phyloP scores from a whole-genome alignment of 192 early-diverging fungal genomes.

The Spinellus fusiger region DNA sequence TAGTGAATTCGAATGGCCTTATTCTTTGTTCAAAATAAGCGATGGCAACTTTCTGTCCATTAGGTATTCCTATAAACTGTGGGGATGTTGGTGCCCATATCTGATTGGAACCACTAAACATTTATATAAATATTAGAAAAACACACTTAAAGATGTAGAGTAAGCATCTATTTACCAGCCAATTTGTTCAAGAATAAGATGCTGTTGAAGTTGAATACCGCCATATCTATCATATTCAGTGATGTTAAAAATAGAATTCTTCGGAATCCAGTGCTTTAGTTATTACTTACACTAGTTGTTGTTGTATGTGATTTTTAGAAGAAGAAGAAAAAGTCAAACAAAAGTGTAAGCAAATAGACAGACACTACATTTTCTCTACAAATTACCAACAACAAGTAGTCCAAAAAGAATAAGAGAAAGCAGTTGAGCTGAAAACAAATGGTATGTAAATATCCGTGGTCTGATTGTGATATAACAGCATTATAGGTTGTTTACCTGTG shows the following conservation, averaged over 20 bases:
- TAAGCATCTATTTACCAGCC: slow-evolving; percentile 20
- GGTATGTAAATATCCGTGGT: neutral
- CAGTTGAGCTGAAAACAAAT: slow-evolving; percentile 22
- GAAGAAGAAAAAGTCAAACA: neutral
- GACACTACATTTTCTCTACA: neutral
- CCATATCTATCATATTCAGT: slow-evolving; percentile 16
- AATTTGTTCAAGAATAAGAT: slow-evolving; percentile 32
- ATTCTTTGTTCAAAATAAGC: slow-evolving; percentile 21
- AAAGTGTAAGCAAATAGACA: neutral
- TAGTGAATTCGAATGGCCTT: slow-evolving; percentile 39
- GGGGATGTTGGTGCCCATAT: slow-evolving; percentile 14
- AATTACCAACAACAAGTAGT: slow-evolving; percentile 31
- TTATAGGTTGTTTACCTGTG: slow-evolving; percentile 16
- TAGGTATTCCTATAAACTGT: slow-evolving; percentile 1
- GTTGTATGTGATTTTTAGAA: neutral
- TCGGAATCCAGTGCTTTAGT: neutral
- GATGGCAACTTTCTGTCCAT: slow-evolving; percentile 6
- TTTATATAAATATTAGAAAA: neutral
- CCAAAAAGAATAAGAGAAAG: slow-evolving; percentile 25
- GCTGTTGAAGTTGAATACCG: slow-evolving; percentile 34
- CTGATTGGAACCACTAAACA: slow-evolving; percentile 2
- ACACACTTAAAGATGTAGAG: neutral
- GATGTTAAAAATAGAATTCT: neutral
- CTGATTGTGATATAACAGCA: neutral
- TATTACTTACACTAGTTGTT: neutral